A percentile compares a stretch with the other conserved stretches of the same genome.
These are phyloP conservation scores for Syzygium aqueum DNA, from an alignment of 345 rosid species.

Conservation along the genomic window DNA sequence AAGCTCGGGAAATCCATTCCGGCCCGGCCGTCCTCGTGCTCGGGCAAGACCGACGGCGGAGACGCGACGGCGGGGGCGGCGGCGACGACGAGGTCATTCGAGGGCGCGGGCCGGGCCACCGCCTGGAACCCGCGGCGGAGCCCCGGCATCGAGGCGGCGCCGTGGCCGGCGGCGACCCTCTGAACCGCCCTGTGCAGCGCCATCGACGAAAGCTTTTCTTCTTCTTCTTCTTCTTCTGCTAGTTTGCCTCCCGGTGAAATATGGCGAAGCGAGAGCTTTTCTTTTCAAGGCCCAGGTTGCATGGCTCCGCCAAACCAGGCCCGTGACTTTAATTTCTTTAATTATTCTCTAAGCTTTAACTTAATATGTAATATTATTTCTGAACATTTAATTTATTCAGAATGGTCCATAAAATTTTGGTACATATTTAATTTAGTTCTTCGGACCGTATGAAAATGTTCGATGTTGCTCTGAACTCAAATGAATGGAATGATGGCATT, in stretches of 20 bases:
- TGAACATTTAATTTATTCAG: neutral
- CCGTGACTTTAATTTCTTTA: neutral
- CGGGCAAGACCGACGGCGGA: constrained; percentile 24
- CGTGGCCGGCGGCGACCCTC: constrained; percentile 15
- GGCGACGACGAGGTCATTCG: neutral
- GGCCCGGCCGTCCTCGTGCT: constrained; percentile 14
- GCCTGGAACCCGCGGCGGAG: constrained; percentile 27
- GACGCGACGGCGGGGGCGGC: neutral
- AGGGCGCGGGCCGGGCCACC: constrained; percentile 29
- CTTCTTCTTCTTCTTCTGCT: neutral
- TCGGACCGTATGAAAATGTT: too few species aligned
- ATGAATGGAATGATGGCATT: neutral
- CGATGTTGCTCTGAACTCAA: accelerated
- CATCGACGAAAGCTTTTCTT: constrained; percentile 15
- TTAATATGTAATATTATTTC: accelerated
- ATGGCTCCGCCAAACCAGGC: neutral
- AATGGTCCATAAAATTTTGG: accelerated
- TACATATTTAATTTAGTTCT: too few species aligned
- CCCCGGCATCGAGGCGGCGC: constrained; percentile 6
- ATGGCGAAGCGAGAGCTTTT: neutral
- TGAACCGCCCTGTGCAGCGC: constrained; percentile 40
- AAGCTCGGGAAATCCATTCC: constrained; percentile 37
- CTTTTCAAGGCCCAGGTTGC: neutral
- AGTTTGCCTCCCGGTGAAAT: neutral
- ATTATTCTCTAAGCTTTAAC: accelerated